Evolutionary conservation across 2,329 filamentous ascomycete species (phyloP).

Genomic region (Ophiostoma montium): DNA sequence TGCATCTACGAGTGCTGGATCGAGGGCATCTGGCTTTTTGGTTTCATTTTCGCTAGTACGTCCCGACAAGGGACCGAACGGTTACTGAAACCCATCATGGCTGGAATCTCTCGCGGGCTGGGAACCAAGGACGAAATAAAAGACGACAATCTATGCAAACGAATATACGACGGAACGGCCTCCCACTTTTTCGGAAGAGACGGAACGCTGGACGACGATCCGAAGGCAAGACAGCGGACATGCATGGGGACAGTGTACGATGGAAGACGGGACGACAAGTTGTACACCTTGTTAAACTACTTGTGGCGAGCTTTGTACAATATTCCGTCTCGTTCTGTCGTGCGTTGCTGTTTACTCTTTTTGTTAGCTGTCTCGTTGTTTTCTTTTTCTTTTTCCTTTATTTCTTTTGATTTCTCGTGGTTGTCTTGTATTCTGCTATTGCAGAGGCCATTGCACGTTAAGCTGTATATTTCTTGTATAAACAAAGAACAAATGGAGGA

Average conservation of each 20-base stretch:
- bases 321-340: not conserved
- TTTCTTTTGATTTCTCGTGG: not conserved
- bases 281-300: no score
- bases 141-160: not conserved
- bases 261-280: no score
- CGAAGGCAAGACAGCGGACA: no score
- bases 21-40: not conserved
- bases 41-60: not conserved
- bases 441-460: not conserved
- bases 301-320: not conserved
- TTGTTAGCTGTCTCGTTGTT: not conserved
- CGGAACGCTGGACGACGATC: no score
- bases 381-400: not conserved
- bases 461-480: conserved; percentile 9
- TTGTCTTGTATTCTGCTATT: not conserved
- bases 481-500: conserved; percentile 1
- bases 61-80: not conserved
- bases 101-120: not conserved
- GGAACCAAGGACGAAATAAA: not conserved
- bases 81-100: not conserved
- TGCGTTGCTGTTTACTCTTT: not conserved
- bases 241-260: no score
- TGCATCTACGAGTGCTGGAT: not conserved
- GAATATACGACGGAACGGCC: not conserved
- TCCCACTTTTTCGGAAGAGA: not conserved